These are phyloP conservation scores for Dichomitus squalens DNA, from an alignment of 1,284 basidiomycete species.

Conservation along the genomic window DNA sequence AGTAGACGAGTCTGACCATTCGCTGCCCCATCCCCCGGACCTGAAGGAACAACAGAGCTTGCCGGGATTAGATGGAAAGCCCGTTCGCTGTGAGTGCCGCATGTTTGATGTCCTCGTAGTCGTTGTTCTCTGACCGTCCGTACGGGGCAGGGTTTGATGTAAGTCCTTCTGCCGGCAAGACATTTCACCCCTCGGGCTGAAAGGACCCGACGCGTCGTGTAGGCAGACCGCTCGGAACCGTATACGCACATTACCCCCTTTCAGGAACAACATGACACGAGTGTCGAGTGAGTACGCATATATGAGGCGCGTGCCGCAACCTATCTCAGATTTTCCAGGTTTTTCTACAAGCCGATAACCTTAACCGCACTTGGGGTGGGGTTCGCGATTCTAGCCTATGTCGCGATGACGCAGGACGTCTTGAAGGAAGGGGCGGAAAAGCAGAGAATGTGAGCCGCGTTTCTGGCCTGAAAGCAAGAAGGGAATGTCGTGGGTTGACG, in stretches of 20 bases:
- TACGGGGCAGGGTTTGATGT: slow-evolving; percentile 34
- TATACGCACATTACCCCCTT: slow-evolving; percentile 82
- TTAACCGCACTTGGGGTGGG: slow-evolving; percentile 68
- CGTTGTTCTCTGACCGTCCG: slow-evolving; percentile 7
- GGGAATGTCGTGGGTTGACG: slow-evolving; percentile 3
- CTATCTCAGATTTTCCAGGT: slow-evolving; percentile 44
- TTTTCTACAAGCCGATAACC: slow-evolving; percentile 83
- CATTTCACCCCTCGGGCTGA: not conserved
- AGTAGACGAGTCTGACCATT: slow-evolving; percentile 30
- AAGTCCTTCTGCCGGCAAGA: slow-evolving; percentile 13
- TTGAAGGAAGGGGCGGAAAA: slow-evolving; percentile 80
- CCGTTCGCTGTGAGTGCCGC: slow-evolving; percentile 33
- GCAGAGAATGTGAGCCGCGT: slow-evolving; percentile 63
- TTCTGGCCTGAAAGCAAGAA: not conserved
- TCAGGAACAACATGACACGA: slow-evolving; percentile 79
- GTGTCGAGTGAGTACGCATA: slow-evolving; percentile 63
- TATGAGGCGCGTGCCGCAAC: not conserved
- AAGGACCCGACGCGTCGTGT: slow-evolving; percentile 6
- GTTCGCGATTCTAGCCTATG: slow-evolving; percentile 69
- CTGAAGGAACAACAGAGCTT: slow-evolving; percentile 24
- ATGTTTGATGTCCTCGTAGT: not conserved
- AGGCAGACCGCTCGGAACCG: slow-evolving; percentile 80
- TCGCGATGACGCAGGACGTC: slow-evolving; percentile 78
- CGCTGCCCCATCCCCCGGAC: slow-evolving; percentile 8
- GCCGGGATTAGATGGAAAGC: slow-evolving; percentile 32